Base-by-base conservation (phyloP, 495 filamentous ascomycete genomes). In the Xylaria acuta region DNA sequence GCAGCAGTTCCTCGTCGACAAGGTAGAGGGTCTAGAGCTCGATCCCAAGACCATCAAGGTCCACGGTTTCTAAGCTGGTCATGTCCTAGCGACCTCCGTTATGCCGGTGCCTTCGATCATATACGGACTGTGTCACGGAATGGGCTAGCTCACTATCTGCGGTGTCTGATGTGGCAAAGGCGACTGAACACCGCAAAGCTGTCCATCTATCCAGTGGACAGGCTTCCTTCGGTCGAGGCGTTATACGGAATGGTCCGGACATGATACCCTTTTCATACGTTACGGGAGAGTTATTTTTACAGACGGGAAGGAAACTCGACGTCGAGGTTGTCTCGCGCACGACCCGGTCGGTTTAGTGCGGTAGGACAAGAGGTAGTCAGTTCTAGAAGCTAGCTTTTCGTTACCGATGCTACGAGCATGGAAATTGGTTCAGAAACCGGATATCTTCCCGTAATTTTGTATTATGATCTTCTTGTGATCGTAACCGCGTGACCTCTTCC, bases 41-140 rank as follows among this genome's bases (percentile, higher is more conserved):
- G 93, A 97, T 87, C 89, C 91, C 79, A 97, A 98, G 90, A 97
- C 92, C 86, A 97, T 99, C 86, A 98, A 98, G 90, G 89, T 93
- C 88, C 91, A 93, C 85, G 91, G 91, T 83, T 93, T 93, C 88
- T 93, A 91, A 88, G 81, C 82, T 74, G 64, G 66, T 58, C 75
- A 80, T 82, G 84, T 79, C 75, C 68, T 32, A 71, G 66, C 67
- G 72, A 72, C 75, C 73, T 75, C 73, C 72, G 75, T 75, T 75
- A 71, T 66, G 65, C 67, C 73, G 69, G 66, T 72, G 64, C 25
- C 60, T 58, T 63, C 74, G 77, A 76, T 71, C 66, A 69, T 70
- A 65, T 70, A 40, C 30, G 71, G 64, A 68, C 45, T 68, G 65
- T 73, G 54, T 71, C 75, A 72, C 49, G 54, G 64, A 69, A 78